Conservation (phyloP, 352 stramenopile genomes). For the Ophiocytium majus region DNA sequence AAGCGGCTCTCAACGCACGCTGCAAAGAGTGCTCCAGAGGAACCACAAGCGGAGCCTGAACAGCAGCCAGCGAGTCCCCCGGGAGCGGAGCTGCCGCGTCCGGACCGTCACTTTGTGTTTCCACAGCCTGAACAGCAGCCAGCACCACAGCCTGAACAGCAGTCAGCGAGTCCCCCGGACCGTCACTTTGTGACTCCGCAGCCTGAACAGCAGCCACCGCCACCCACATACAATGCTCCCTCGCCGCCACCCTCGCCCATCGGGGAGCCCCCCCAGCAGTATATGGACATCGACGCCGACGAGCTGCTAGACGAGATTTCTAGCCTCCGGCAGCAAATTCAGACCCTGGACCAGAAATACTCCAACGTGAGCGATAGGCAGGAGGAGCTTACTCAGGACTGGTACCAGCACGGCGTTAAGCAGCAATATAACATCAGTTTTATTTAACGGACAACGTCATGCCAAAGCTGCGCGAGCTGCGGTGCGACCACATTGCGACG, state of each 20-base stretch:
- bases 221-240: too few relatives aligned
- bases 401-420: conserved; percentile 3
- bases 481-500: neutral
- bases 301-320: neutral
- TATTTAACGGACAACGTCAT: neutral
- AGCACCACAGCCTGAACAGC: neutral
- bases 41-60: neutral
- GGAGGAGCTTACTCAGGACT: too few relatives aligned
- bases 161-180: too few relatives aligned
- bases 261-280: neutral
- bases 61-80: too few relatives aligned
- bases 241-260: neutral
- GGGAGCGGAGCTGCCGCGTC: too few relatives aligned
- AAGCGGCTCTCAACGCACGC: neutral
- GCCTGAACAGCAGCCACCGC: too few relatives aligned
- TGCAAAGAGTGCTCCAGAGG: neutral
- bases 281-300: neutral
- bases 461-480: neutral
- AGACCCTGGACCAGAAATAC: neutral
- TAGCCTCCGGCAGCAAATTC: neutral
- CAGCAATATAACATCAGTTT: neutral
- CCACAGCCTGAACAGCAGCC: neutral
- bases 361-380: neutral
- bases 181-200: too few relatives aligned
- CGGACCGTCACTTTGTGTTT: too few relatives aligned